These are phyloP conservation scores for Sarcodon aspratus DNA, from an alignment of 768 basidiomycete genomes.

Conservation along the genomic window DNA sequence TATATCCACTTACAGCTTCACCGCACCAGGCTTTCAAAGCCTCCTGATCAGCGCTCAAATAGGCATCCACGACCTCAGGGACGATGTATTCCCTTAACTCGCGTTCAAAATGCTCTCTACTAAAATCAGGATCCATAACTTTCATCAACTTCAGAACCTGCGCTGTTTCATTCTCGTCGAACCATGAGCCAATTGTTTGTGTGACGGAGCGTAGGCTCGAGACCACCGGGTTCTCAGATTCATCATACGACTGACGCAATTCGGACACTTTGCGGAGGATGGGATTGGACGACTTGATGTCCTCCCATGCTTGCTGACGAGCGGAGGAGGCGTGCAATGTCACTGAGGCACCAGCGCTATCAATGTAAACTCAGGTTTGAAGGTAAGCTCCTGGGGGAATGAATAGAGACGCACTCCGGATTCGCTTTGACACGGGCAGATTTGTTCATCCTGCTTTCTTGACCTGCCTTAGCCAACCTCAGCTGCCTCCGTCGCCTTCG, in stretches of 20 bases:
- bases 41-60: constrained; percentile 82
- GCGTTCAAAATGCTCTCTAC: constrained; percentile 74
- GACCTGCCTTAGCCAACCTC: constrained; percentile 80
- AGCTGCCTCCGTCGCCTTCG: constrained; percentile 70
- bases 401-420: constrained; percentile 55
- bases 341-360: constrained; percentile 76
- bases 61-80: constrained; percentile 95
- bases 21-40: constrained; percentile 84
- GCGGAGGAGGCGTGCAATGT: constrained; percentile 78
- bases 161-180: constrained; percentile 98
- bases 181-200: constrained; percentile 77
- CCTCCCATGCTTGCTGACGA: constrained; percentile 72
- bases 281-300: constrained; percentile 71
- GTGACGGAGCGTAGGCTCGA: constrained; percentile 75
- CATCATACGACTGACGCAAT: constrained; percentile 67
- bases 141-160: constrained; percentile 84
- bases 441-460: constrained; percentile 43
- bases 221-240: constrained; percentile 88
- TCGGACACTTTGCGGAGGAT: constrained; percentile 47
- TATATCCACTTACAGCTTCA: constrained; percentile 64
- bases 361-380: background rate
- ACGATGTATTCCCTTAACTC: constrained; percentile 95
- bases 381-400: background rate
- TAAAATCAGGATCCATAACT: constrained; percentile 79
- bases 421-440: constrained; percentile 46